A percentile compares a stretch with the other conserved stretches of the same genome.
Conservation (phyloP, 1,284 basidiomycete genomes). For the Golubevia pallescens region DNA sequence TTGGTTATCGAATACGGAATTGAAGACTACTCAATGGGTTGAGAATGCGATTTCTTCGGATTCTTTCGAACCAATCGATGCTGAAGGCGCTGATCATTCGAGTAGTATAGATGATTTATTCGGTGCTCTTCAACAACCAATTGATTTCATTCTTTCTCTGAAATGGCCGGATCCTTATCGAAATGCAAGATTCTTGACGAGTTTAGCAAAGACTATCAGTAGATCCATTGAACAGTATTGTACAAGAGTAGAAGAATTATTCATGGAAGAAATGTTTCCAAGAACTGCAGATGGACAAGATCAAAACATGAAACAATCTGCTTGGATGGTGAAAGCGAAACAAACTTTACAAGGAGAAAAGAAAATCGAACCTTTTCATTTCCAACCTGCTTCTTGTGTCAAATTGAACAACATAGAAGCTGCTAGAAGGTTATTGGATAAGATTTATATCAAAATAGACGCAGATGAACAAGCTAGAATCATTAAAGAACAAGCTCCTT, state of each 20-base stretch:
- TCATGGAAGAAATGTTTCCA: constrained; percentile 92
- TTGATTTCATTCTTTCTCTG: constrained; percentile 83
- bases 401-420: constrained; percentile 98
- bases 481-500: constrained; percentile 69
- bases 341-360: constrained; percentile 81
- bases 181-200: constrained; percentile 85
- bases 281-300: constrained; percentile 71
- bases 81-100: constrained; percentile 80
- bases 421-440: constrained; percentile 85
- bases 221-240: constrained; percentile 93
- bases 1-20: constrained; percentile 88
- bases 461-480: constrained; percentile 84
- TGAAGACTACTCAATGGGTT: constrained; percentile 92
- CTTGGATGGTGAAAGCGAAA: constrained; percentile 92
- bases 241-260: constrained; percentile 81
- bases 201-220: constrained; percentile 77
- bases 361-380: constrained; percentile 91
- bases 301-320: constrained; percentile 71
- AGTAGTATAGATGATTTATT: constrained; percentile 96
- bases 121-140: constrained; percentile 87
- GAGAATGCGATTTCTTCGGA: constrained; percentile 49
- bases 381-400: constrained; percentile 86
- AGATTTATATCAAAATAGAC: constrained; percentile 88
- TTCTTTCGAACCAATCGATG: constrained; percentile 68
- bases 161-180: constrained; percentile 91